Percentiles rank a stretch among this genome's conserved stretches.
phyloP scores from a whole-genome alignment of 495 filamentous ascomycete species.

The Pseudevernia furfuracea region DNA sequence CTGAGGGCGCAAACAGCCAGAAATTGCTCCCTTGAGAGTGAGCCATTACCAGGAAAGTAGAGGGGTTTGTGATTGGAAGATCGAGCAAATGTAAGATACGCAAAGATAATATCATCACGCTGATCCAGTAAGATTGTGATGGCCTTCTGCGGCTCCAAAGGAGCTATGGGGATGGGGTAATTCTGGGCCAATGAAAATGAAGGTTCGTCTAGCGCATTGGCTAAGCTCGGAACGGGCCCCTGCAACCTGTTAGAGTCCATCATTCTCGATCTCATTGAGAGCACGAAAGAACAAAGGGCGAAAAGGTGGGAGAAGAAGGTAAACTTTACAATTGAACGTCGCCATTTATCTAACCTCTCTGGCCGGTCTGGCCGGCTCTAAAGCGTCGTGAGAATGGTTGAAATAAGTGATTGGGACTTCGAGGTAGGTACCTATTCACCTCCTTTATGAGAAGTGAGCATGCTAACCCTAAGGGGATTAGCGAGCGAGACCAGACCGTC shows the following conservation, averaged over 20 bases:
- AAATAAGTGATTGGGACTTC: too few relatives aligned
- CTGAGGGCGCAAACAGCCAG: not conserved
- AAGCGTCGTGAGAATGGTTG: not conserved
- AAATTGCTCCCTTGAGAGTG: not conserved
- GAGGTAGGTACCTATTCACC: too few relatives aligned
- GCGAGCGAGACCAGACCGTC: too few relatives aligned
- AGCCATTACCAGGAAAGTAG: not conserved
- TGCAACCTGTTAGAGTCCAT: not conserved
- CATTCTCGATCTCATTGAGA: not conserved
- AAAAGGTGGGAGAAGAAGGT: not conserved
- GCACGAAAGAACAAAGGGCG: not conserved
- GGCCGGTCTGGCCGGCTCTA: not conserved
- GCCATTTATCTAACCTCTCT: not conserved
- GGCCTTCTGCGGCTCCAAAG: not conserved
- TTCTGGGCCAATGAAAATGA: not conserved
- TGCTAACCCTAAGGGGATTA: too few relatives aligned
- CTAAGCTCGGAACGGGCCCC: not conserved
- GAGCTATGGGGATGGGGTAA: not conserved
- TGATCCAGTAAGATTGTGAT: not conserved
- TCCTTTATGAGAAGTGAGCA: too few relatives aligned
- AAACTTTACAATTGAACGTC: not conserved
- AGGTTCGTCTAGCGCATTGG: not conserved
- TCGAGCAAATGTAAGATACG: not conserved
- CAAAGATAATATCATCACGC: not conserved
- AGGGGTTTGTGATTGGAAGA: not conserved